Evolutionary conservation across 805 yeast species (phyloP).

Genomic region (Metschnikowia colocasiae): DNA sequence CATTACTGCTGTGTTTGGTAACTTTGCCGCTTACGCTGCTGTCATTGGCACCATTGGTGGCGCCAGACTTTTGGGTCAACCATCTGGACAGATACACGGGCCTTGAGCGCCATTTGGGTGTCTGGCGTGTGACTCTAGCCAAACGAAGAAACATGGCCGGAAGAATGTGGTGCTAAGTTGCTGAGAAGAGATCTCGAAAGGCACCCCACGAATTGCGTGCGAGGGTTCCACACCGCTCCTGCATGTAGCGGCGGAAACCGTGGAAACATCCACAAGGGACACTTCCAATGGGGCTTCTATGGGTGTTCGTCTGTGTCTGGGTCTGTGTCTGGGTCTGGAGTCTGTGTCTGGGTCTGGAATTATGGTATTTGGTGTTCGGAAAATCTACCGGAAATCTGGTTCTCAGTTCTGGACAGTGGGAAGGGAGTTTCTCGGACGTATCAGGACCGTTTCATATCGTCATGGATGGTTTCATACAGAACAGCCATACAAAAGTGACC

Average conservation of each 20-base stretch:
- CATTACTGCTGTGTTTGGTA: background rate
- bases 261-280: too few species aligned
- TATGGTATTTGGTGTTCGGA: too few species aligned
- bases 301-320: too few species aligned
- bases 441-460: too few species aligned
- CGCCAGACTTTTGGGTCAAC: background rate
- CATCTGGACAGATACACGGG: background rate
- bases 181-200: background rate
- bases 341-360: too few species aligned
- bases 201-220: conserved; percentile 3
- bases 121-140: background rate
- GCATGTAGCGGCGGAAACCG: background rate
- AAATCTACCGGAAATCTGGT: too few species aligned
- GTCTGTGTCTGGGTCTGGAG: too few species aligned
- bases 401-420: too few species aligned
- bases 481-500: too few species aligned
- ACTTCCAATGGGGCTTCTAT: too few species aligned
- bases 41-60: background rate
- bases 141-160: background rate
- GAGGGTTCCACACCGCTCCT: conserved; percentile 4
- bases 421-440: too few species aligned
- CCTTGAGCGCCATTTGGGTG: background rate
- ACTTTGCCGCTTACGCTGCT: background rate
- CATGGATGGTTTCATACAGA: too few species aligned
- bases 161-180: background rate